Percentiles rank a stretch among this genome's conserved stretches.
Conservation (phyloP, 192 early-diverging fungal genomes). For the Thamnidium elegans region DNA sequence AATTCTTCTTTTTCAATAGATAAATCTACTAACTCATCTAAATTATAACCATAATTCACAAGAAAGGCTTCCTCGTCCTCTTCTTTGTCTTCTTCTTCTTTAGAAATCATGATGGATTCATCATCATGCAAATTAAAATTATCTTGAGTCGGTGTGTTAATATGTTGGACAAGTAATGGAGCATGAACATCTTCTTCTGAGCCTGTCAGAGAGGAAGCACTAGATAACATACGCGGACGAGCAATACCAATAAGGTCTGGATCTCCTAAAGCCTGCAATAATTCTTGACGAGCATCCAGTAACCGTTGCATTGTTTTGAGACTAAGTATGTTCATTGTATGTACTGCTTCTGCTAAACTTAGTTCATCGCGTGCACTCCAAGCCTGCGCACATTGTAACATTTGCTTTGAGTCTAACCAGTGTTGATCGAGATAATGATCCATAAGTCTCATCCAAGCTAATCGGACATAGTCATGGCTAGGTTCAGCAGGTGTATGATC, state of each 20-base stretch:
- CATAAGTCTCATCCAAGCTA: slow-evolving; percentile 15
- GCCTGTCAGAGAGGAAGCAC: not conserved
- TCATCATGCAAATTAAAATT: not conserved
- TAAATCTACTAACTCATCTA: not conserved
- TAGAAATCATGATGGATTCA: not conserved
- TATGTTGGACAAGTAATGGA: not conserved
- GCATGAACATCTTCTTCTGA: slow-evolving; percentile 16
- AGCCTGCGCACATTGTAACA: slow-evolving; percentile 26
- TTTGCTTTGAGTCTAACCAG: slow-evolving; percentile 24
- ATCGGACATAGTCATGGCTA: slow-evolving; percentile 3
- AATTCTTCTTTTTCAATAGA: not conserved
- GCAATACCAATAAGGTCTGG: slow-evolving; percentile 6
- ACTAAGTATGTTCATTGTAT: slow-evolving; percentile 26
- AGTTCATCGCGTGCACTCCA: slow-evolving; percentile 13
- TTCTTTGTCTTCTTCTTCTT: not conserved
- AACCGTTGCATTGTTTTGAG: slow-evolving; percentile 20
- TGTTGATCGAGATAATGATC: slow-evolving; percentile 23
- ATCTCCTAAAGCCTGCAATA: slow-evolving; percentile 15
- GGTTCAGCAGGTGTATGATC: slow-evolving; percentile 1
- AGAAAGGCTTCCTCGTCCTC: not conserved
- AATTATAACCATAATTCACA: not conserved
- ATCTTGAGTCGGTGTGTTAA: not conserved
- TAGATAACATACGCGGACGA: not conserved
- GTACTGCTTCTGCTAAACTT: slow-evolving; percentile 16
- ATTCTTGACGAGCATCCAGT: slow-evolving; percentile 22